phyloP scores from a whole-genome alignment of 495 filamentous ascomycete species.

The Penicillium riverlandense region DNA sequence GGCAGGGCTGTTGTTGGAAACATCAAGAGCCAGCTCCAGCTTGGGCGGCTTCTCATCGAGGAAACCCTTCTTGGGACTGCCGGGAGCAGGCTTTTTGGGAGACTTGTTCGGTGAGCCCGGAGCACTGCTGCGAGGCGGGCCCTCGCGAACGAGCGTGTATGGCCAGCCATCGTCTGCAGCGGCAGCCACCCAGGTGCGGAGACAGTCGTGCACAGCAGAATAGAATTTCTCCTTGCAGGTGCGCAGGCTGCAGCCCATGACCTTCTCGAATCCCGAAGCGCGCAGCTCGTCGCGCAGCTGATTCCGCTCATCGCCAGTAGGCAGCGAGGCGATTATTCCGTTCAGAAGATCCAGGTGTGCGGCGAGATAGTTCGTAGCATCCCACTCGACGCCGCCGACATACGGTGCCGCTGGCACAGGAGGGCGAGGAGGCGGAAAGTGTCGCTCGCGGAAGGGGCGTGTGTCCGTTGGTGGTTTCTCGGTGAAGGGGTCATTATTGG shows the following conservation, averaged over 20 bases:
- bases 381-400: slow-evolving; percentile 97
- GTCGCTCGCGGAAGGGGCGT: slow-evolving; percentile 34
- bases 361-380: slow-evolving; percentile 92
- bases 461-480: slow-evolving; percentile 8
- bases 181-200: slow-evolving; percentile 85
- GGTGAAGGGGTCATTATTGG: slow-evolving; percentile 16
- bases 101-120: slow-evolving; percentile 35
- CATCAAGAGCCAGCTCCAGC: slow-evolving; percentile 31
- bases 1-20: slow-evolving; percentile 16
- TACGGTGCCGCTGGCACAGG: slow-evolving; percentile 94
- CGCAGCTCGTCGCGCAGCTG: slow-evolving; percentile 65
- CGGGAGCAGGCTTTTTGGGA: slow-evolving; percentile 27
- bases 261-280: slow-evolving; percentile 86
- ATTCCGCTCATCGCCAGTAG: slow-evolving; percentile 67
- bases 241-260: slow-evolving; percentile 73
- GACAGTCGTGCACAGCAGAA: slow-evolving; percentile 75
- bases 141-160: slow-evolving; percentile 65
- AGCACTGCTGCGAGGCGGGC: slow-evolving; percentile 42
- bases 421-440: slow-evolving; percentile 83
- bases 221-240: slow-evolving; percentile 99
- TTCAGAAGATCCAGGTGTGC: slow-evolving; percentile 90
- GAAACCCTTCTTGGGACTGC: slow-evolving; percentile 31
- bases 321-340: slow-evolving; percentile 78
- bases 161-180: slow-evolving; percentile 85
- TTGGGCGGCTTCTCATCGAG: slow-evolving; percentile 36